A percentile compares a stretch with the other conserved stretches of the same genome.
Conservation (phyloP, 129 eudicot species). For the carrot (Daucus carota) region DH1_v3.0 NC_030387.2:35273001-35273500, state of each 20-base stretch:
- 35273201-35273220: constrained; percentile 62
- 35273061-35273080: constrained; percentile 37
- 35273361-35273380: neutral
- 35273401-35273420: neutral
- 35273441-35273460: neutral
- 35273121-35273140: constrained; percentile 53
- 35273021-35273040: constrained; percentile 35
- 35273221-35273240: constrained; percentile 97
- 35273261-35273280: neutral
- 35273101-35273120: constrained; percentile 31
- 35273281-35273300: neutral
- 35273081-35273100: constrained; percentile 29
- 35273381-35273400: neutral
- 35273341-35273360: too few species aligned
- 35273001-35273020: constrained; percentile 25
- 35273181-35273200: constrained; percentile 81
- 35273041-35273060: constrained; percentile 42
- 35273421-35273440: neutral
- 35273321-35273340: neutral
- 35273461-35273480: neutral
- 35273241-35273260: constrained; percentile 66
- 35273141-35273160: constrained; percentile 53
- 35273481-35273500: neutral
- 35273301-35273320: neutral
- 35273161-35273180: constrained; percentile 94